Base-by-base conservation (phyloP, 495 filamentous ascomycete genomes). In the Talaromyces ruber region DNA sequence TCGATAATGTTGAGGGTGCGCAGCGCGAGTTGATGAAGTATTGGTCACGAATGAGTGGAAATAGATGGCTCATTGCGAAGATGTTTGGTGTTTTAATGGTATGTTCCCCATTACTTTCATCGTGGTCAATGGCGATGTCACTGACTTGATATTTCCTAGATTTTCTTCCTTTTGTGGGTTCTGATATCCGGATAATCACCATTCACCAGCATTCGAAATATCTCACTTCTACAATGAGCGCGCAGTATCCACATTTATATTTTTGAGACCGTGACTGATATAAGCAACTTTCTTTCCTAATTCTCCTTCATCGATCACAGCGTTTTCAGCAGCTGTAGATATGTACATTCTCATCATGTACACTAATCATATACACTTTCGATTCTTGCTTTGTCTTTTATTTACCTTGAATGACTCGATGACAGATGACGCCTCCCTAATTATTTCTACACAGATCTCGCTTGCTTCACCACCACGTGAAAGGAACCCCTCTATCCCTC, bases 61-160 rank as follows among this genome's bases (percentile, higher is more conserved):
- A 98, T 79, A 82, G 94, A 67, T 98, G 95, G 94, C 76, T 98
- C 54, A 85, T 98, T 59, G 95, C 93, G 16, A 97, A 98, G 83
- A 98, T 98, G 95, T 97, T 98, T 83, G 94, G 94, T 60, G 89
- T 89, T 67, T 70, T 89, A 67, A 88, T 89, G 85, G 83, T 89
- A 67, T 65, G 77, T 74, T 26, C 26, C 63, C 62, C 32, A 21
- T 59, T 7, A n/a, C 11, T 4, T 4, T 16, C 0, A 37, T 37
- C 16, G 16, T 16, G 1, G 2, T 55, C 7, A 16, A 12, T 3
- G 25, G 14, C 7, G 29, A 29, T 57, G 8, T 37, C 12, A 28
- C 26, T 57, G 16, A 57, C 2, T 28, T 12, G 0, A 50, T 37
- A 4, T 39, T 7, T n/a, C n/a, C 22, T 50, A 80, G 76, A 79